Evolutionary conservation across 306 rosid genomes (phyloP).

Genomic region (Sicyos baderoa): DNA sequence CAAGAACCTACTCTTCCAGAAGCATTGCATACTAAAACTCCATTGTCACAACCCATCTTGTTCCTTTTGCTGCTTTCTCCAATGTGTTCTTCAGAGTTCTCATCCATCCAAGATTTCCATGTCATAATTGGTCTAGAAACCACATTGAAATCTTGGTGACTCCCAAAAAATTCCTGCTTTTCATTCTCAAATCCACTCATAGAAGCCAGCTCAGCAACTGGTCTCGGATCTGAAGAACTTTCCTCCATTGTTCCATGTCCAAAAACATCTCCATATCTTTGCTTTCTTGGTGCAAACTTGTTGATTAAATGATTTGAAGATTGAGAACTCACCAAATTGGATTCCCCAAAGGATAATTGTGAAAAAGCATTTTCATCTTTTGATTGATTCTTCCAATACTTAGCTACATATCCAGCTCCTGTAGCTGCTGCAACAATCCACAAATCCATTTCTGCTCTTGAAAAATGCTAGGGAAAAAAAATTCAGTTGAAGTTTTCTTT

Average conservation of each 20-base stretch:
- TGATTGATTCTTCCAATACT: too few relatives aligned
- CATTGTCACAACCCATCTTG: not conserved
- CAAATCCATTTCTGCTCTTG: constrained; percentile 27
- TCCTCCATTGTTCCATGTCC: too few relatives aligned
- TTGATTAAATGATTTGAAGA: too few relatives aligned
- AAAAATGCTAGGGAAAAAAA: not conserved
- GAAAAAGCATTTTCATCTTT: too few relatives aligned
- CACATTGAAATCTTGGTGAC: not conserved
- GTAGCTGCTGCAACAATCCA: too few relatives aligned
- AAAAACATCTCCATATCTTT: too few relatives aligned
- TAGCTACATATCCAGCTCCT: too few relatives aligned
- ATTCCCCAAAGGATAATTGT: too few relatives aligned
- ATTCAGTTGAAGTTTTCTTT: not conserved
- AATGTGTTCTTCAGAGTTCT: not conserved
- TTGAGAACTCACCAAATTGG: too few relatives aligned
- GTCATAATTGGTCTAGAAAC: constrained; percentile 1
- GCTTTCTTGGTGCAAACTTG: too few relatives aligned
- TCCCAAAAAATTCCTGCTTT: not conserved
- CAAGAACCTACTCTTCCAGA: constrained; percentile 23
- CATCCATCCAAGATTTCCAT: not conserved
- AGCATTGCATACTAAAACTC: not conserved
- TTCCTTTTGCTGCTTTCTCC: constrained; percentile 1
- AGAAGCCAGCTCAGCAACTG: too few relatives aligned
- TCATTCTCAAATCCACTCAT: not conserved
- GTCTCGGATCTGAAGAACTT: too few relatives aligned